Conservation (phyloP, 768 basidiomycete genomes). For the Tricholoma saponaceum region DNA sequence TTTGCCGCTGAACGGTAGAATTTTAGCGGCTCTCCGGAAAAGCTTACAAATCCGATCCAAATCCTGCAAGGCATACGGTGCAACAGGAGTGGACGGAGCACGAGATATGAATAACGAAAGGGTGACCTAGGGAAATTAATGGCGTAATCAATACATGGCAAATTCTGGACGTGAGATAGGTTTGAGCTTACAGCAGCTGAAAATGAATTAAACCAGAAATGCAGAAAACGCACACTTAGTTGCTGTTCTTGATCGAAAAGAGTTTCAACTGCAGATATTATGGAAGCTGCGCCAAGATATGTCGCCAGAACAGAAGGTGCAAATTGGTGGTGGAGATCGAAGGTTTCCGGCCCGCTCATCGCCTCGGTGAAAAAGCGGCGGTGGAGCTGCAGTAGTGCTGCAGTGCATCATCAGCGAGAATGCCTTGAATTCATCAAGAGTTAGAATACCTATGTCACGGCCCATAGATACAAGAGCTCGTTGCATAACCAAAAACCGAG, state of each 20-base stretch:
- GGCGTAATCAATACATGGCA: neutral
- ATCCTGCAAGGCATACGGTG: slow-evolving; percentile 56
- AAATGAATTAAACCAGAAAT: slow-evolving; percentile 74
- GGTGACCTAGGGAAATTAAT: slow-evolving; percentile 41
- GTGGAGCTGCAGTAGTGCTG: slow-evolving; percentile 67
- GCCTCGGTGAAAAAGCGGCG: slow-evolving; percentile 65
- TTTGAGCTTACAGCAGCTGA: slow-evolving; percentile 56
- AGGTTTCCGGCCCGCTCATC: slow-evolving; percentile 47
- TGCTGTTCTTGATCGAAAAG: slow-evolving; percentile 57
- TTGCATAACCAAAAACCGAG: slow-evolving; percentile 61
- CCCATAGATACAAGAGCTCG: slow-evolving; percentile 56
- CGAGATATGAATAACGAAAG: slow-evolving; percentile 62
- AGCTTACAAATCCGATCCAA: slow-evolving; percentile 55
- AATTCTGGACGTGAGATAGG: neutral
- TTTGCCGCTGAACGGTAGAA: slow-evolving; percentile 58
- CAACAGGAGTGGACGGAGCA: slow-evolving; percentile 53
- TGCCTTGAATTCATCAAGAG: neutral
- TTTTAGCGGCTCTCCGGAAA: slow-evolving; percentile 52
- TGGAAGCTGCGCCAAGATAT: slow-evolving; percentile 52
- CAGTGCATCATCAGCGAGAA: neutral
- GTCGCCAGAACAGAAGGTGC: slow-evolving; percentile 72
- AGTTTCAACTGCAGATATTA: slow-evolving; percentile 54
- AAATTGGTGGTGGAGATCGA: slow-evolving; percentile 56
- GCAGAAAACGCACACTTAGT: slow-evolving; percentile 60
- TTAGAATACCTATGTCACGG: slow-evolving; percentile 52